Percentiles rank a stretch among this genome's conserved stretches.
phyloP scores from a whole-genome alignment of 2,329 filamentous ascomycete genomes.

The Trichoderma cornu-damae region DNA sequence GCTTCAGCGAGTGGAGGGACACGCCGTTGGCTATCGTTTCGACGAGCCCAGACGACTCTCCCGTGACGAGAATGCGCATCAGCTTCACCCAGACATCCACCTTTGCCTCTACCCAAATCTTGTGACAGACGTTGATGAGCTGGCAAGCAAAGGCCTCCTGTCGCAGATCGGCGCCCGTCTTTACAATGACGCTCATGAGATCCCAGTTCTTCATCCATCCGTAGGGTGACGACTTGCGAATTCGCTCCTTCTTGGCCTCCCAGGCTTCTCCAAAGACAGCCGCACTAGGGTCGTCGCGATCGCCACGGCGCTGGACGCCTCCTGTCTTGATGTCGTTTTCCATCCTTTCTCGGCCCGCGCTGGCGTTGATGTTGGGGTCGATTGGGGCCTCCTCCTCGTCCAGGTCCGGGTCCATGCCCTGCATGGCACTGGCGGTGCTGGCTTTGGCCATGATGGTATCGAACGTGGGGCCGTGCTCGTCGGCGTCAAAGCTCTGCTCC shows the following conservation, averaged over 20 bases:
- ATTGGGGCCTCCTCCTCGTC: constrained; percentile 55
- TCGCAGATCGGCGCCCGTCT: constrained; percentile 75
- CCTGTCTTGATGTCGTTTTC: constrained; percentile 86
- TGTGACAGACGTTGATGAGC: constrained; percentile 73
- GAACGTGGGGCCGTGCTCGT: constrained; percentile 70
- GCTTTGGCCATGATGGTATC: constrained; percentile 73
- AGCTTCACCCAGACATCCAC: constrained; percentile 82
- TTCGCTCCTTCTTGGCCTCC: constrained; percentile 77
- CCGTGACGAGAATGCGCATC: constrained; percentile 82
- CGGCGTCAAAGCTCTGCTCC: constrained; percentile 75
- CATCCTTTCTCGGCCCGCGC: constrained; percentile 75
- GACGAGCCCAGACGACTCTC: constrained; percentile 76
- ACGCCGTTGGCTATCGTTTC: constrained; percentile 87
- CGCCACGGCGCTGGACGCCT: constrained; percentile 72
- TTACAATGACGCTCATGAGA: constrained; percentile 79
- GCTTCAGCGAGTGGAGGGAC: constrained; percentile 79
- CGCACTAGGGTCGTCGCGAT: constrained; percentile 79
- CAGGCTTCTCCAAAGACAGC: constrained; percentile 84
- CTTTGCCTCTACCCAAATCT: constrained; percentile 71
- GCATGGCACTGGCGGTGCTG: constrained; percentile 47
- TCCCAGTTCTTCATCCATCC: constrained; percentile 91
- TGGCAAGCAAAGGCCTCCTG: constrained; percentile 86
- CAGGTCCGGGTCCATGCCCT: constrained; percentile 43
- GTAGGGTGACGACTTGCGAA: constrained; percentile 76
- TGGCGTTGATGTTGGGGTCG: constrained; percentile 55